Percentiles rank a stretch among this genome's conserved stretches.
phyloP scores from a whole-genome alignment of 2,329 filamentous ascomycete species.

The Sporothrix globosa region DNA sequence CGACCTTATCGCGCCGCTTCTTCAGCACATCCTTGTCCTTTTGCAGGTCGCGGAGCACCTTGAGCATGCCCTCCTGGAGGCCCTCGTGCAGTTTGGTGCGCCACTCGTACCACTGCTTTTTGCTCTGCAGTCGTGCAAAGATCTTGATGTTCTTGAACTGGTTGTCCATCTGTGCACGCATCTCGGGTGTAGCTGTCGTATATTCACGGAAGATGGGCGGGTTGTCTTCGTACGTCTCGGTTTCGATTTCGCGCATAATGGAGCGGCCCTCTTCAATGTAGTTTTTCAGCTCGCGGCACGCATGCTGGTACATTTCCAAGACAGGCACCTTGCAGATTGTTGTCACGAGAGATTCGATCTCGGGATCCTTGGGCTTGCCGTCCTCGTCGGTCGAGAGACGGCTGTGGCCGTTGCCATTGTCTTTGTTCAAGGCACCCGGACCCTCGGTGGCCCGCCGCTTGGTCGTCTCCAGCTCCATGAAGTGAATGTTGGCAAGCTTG shows the following conservation, averaged over 20 bases:
- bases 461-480: constrained; percentile 97
- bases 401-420: constrained; percentile 38
- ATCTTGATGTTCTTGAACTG: constrained; percentile 98
- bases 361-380: constrained; percentile 40
- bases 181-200: constrained; percentile 77
- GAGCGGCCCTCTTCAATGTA: constrained; percentile 93
- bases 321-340: constrained; percentile 90
- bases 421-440: constrained; percentile 52
- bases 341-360: constrained; percentile 75
- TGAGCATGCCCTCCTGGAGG: constrained; percentile 77
- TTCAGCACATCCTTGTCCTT: constrained; percentile 69
- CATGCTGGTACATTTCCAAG: constrained; percentile 92
- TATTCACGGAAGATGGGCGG: constrained; percentile 92
- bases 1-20: constrained; percentile 70
- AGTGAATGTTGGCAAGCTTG: constrained; percentile 92
- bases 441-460: constrained; percentile 85
- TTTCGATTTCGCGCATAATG: constrained; percentile 88
- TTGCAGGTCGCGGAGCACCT: constrained; percentile 75
- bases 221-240: constrained; percentile 85
- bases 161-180: constrained; percentile 87
- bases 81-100: constrained; percentile 83
- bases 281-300: constrained; percentile 91
- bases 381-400: constrained; percentile 39
- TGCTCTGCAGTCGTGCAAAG: constrained; percentile 84
- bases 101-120: constrained; percentile 98